phyloP scores from a whole-genome alignment of 2,329 filamentous ascomycete genomes.

The Falciphora oryzae region DNA sequence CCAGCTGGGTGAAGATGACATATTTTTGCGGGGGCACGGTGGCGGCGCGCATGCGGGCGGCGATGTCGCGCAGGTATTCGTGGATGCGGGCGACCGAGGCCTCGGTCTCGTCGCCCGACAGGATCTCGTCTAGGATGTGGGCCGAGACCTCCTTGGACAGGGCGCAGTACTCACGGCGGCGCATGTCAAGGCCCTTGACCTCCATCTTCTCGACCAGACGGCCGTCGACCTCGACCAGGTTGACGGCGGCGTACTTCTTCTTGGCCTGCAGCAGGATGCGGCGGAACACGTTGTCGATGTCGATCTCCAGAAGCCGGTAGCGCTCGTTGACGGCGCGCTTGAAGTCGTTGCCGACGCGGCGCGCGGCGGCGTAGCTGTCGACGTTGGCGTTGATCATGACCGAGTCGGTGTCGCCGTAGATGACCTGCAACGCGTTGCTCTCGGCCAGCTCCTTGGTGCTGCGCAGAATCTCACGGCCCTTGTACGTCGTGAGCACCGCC shows the following conservation, averaged over 20 bases:
- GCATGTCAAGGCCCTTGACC: slow-evolving; percentile 98
- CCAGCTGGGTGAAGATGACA: slow-evolving; percentile 96
- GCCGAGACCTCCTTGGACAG: slow-evolving; percentile 93
- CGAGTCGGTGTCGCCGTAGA: slow-evolving; percentile 98
- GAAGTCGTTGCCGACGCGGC: slow-evolving; percentile 91
- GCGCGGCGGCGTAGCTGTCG: slow-evolving; percentile 82
- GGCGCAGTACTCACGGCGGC: slow-evolving; percentile 90
- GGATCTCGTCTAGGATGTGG: slow-evolving; percentile 84
- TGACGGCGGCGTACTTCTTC: slow-evolving; percentile 98
- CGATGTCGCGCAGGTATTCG: slow-evolving; percentile 83
- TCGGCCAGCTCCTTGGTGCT: slow-evolving; percentile 96
- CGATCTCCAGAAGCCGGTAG: slow-evolving; percentile 90
- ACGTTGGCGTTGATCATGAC: slow-evolving; percentile 99
- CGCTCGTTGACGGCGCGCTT: slow-evolving; percentile 91
- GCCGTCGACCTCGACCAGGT: slow-evolving; percentile 81
- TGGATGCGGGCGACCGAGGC: slow-evolving; percentile 84
- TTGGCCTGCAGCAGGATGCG: slow-evolving; percentile 92
- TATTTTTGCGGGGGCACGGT: slow-evolving; percentile 76
- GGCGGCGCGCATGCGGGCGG: slow-evolving; percentile 78
- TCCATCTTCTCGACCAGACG: slow-evolving; percentile 93
- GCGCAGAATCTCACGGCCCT: slow-evolving; percentile 93
- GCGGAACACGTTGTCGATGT: slow-evolving; percentile 96
- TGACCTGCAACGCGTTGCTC: slow-evolving; percentile 84
- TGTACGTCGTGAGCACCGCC: slow-evolving; percentile 92
- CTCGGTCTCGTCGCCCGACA: slow-evolving; percentile 90